Evolutionary conservation across 2,329 filamentous ascomycete genomes (phyloP).

Genomic region (Diatrype stigma): DNA sequence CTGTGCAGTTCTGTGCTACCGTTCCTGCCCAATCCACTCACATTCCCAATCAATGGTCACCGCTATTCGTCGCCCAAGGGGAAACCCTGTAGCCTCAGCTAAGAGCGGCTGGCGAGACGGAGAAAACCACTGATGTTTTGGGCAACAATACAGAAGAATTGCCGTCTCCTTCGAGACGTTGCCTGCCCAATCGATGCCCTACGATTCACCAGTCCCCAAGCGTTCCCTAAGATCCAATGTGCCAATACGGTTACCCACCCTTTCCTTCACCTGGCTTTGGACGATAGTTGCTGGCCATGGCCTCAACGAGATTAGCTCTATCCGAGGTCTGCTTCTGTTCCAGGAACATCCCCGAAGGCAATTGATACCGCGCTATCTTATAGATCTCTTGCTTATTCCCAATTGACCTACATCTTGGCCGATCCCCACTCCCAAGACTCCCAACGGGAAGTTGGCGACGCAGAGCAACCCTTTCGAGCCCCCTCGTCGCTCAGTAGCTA

Average conservation of each 20-base stretch:
- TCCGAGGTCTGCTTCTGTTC: neutral
- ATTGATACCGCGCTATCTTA: neutral
- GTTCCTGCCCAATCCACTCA: conserved; percentile 27
- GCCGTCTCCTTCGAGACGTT: conserved; percentile 7
- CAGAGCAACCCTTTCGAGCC: conserved; percentile 7
- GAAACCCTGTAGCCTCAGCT: conserved; percentile 19
- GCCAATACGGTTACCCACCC: conserved; percentile 9
- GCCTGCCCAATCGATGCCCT: conserved; percentile 21
- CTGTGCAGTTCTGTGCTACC: conserved; percentile 13
- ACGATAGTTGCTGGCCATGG: conserved; percentile 6
- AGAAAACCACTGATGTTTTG: conserved; percentile 9
- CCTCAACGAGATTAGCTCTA: conserved; percentile 8
- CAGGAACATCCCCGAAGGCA: neutral
- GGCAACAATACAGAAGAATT: conserved; percentile 16
- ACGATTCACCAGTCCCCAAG: conserved; percentile 16
- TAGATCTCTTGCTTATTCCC: neutral
- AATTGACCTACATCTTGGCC: conserved; percentile 10
- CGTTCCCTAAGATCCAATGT: conserved; percentile 13
- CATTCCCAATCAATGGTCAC: conserved; percentile 22
- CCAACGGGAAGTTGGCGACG: conserved; percentile 12
- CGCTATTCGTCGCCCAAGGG: conserved; percentile 23
- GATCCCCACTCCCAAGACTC: conserved; percentile 17
- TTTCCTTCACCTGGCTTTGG: conserved; percentile 8
- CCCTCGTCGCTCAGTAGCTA: conserved; percentile 15
- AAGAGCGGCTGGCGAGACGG: neutral